Percentiles rank a stretch among this genome's conserved stretches.
phyloP scores from a whole-genome alignment of 1,284 basidiomycete species.

The Rhodotorula sp. region DNA sequence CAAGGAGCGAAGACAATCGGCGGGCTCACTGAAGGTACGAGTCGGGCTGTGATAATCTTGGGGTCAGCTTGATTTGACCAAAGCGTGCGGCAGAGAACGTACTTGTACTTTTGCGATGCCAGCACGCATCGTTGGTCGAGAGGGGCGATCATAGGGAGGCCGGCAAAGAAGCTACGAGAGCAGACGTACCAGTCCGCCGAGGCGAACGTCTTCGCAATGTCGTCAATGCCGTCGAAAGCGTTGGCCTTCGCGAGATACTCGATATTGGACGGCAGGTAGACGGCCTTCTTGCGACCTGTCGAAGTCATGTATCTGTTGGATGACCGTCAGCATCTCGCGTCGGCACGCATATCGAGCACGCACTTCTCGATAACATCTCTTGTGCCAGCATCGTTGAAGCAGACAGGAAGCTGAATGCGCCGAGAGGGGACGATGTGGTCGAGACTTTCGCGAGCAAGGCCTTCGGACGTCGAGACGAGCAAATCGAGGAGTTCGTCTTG shows the following conservation, averaged over 20 bases:
- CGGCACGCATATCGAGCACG: too few relatives aligned
- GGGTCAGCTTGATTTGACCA: too few relatives aligned
- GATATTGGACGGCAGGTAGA: slow-evolving; percentile 66
- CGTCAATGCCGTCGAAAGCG: slow-evolving; percentile 51
- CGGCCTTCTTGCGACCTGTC: slow-evolving; percentile 57
- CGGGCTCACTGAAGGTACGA: slow-evolving; percentile 43
- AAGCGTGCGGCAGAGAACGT: background rate
- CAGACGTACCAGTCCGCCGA: slow-evolving; percentile 46
- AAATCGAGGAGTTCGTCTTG: slow-evolving; percentile 52
- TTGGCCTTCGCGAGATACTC: slow-evolving; percentile 66
- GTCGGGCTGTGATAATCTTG: slow-evolving; percentile 39
- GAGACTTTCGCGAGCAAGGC: slow-evolving; percentile 52
- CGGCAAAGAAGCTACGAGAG: slow-evolving; percentile 31
- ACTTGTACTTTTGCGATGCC: slow-evolving; percentile 51
- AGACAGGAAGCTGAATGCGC: slow-evolving; percentile 61
- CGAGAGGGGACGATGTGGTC: slow-evolving; percentile 57
- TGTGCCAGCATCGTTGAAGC: slow-evolving; percentile 62
- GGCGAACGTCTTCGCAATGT: slow-evolving; percentile 14
- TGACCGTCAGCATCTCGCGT: too few relatives aligned
- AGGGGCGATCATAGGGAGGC: slow-evolving; percentile 29
- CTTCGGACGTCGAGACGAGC: slow-evolving; percentile 51
- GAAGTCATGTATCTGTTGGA: slow-evolving; percentile 57
- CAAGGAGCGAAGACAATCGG: too few relatives aligned
- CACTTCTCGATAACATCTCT: slow-evolving; percentile 55
- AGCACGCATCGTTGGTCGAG: slow-evolving; percentile 23